These are phyloP conservation scores for Cyanidioschyzon merolae DNA, from an alignment of 23 red algal genomes.

Conservation along the genomic window DNA sequence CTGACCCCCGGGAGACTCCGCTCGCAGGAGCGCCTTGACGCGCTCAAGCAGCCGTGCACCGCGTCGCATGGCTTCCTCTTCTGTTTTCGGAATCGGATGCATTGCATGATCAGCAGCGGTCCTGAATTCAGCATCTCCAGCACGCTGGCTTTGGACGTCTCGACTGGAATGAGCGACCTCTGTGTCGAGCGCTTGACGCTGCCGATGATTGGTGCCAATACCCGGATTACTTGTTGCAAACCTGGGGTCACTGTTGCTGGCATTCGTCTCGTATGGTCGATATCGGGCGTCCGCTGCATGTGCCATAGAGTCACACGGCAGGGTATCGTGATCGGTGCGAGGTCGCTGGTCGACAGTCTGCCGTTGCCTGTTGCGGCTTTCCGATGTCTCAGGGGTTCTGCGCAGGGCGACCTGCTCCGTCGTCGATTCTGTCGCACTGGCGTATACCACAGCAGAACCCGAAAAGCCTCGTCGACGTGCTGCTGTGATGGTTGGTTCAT, in stretches of 20 bases:
- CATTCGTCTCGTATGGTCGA: neutral
- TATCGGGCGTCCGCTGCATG: neutral
- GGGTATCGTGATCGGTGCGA: neutral
- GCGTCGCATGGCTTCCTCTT: neutral
- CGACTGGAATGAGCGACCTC: neutral
- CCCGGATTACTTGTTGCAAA: no score
- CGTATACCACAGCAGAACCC: neutral
- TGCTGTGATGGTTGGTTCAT: neutral
- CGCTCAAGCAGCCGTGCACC: neutral
- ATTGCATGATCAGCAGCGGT: no score
- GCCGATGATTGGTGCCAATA: neutral
- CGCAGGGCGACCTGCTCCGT: no score
- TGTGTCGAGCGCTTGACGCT: neutral
- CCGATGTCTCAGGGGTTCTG: neutral
- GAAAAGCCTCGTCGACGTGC: conserved; percentile 11
- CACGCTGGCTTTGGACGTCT: neutral
- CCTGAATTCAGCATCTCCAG: neutral
- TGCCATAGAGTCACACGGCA: neutral
- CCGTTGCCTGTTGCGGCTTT: neutral
- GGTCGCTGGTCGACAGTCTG: neutral
- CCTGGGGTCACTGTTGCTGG: no score
- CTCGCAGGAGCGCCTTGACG: neutral
- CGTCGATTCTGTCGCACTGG: neutral
- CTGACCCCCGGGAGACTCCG: neutral
- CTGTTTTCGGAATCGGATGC: neutral